Base-by-base conservation (phyloP, 306 rosid genomes). In the Herpetospermum pedunculosum region DNA sequence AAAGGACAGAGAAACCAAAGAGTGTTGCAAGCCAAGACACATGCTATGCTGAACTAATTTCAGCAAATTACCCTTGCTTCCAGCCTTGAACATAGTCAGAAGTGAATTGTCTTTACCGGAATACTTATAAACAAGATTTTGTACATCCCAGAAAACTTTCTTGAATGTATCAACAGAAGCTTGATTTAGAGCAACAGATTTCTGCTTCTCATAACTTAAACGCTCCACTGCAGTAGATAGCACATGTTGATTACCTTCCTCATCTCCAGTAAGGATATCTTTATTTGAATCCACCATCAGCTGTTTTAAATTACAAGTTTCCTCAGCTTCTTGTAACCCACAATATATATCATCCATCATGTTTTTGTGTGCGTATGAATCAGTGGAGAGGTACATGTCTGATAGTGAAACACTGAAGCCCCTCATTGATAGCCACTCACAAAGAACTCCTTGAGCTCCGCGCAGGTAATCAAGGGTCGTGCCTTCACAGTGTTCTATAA, bases 21-120 rank as follows among this genome's bases (percentile, higher is more conserved):
- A 94, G 81, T 91, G 88, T 81, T 89, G 97, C 88, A 91, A 79
- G 65, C 97, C 99, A 69, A 94, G 92, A 48, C 99, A 94, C 99
- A 94, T 85, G 86, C 90, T 63, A 29, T 94, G 97, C 59, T 91
- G 99, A 73, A 84, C 96, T 79, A 94, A 67, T 81, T 83, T 94
- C 81, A 87, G 73, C 76, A 94, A 71, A 77, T 89, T 94, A 76
- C 99, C 97, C 87, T 94, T 94, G 88, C 99, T 94, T 82, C 99
- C 99, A 73, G 99, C 95, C 85, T 87, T 94, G 40, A 81, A 69
- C 97, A 94, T 94, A n/a, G 87, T 55, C 52, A 94, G 82, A 37
- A 94, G 80, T 35, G 91, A 60, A 78, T 94, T 91, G 57, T 83
- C 88, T 76, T 52, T 82, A 54, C 78, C 48, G 9, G 89, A 90